These are phyloP conservation scores for Penicillium malachiteum DNA, from an alignment of 495 filamentous ascomycete genomes.

Conservation along the genomic window DNA sequence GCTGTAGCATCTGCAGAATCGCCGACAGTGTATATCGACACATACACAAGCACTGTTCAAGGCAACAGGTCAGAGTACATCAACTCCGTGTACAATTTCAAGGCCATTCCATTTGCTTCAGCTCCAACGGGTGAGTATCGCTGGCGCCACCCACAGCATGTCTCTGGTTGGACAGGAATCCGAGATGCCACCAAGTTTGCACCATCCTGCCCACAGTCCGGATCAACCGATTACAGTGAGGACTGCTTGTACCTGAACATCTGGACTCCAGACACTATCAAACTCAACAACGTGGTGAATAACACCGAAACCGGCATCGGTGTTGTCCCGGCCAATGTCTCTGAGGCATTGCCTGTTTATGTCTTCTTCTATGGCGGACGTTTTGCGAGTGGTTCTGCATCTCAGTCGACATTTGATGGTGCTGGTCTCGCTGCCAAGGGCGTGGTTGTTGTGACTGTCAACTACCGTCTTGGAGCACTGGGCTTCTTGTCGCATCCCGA, in stretches of 20 bases:
- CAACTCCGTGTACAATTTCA: conserved; percentile 1
- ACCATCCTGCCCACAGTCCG: neutral
- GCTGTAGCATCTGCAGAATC: neutral
- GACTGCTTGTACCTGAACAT: neutral
- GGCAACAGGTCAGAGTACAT: neutral
- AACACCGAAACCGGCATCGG: neutral
- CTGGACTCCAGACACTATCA: neutral
- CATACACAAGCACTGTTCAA: neutral
- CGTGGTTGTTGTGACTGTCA: conserved; percentile 22
- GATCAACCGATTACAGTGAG: neutral
- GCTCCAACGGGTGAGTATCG: neutral
- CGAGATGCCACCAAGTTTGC: neutral
- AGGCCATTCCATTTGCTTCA: neutral
- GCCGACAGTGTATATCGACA: neutral
- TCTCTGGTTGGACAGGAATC: neutral
- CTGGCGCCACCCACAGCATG: neutral
- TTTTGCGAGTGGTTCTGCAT: conserved; percentile 17
- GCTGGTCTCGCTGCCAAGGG: conserved; percentile 18
- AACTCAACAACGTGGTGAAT: neutral
- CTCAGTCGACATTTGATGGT: conserved; percentile 18
- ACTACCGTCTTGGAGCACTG: conserved; percentile 32
- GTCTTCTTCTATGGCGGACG: conserved; percentile 32
- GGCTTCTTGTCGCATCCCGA: conserved; percentile 1
- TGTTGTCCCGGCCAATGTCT: neutral
- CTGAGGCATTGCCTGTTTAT: conserved; percentile 19